These are phyloP conservation scores for Dalbergia cochinchinensis DNA, from an alignment of 306 rosid genomes.

Conservation along the genomic window DNA sequence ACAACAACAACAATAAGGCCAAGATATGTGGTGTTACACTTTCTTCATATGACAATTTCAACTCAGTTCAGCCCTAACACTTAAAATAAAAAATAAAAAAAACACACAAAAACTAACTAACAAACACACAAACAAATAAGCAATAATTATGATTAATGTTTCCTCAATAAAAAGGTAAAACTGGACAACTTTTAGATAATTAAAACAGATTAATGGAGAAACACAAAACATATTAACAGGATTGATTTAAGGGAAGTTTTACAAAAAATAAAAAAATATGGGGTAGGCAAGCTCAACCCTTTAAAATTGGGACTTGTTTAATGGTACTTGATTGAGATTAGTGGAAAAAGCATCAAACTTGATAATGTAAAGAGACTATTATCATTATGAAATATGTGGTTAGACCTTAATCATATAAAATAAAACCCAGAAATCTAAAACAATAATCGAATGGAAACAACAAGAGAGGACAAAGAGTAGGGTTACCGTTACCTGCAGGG, in stretches of 20 bases:
- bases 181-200: neutral
- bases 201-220: neutral
- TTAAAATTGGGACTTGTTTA: neutral
- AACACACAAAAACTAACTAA: too few species aligned
- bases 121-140: too few species aligned
- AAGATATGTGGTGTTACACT: neutral
- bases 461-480: neutral
- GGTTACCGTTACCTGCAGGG: constrained; percentile 3
- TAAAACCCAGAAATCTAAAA: neutral
- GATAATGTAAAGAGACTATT: neutral
- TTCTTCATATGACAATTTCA: neutral
- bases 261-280: neutral
- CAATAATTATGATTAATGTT: neutral
- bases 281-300: too few species aligned
- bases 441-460: neutral
- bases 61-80: neutral
- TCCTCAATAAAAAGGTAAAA: neutral
- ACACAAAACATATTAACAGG: neutral
- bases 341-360: neutral
- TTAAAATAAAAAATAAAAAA: too few species aligned
- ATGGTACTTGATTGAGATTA: neutral
- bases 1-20: neutral
- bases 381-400: neutral
- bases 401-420: neutral
- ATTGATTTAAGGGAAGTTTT: neutral